Conservation (phyloP, 2,329 filamentous ascomycete genomes). For the Lasiodiplodia citricola region DNA sequence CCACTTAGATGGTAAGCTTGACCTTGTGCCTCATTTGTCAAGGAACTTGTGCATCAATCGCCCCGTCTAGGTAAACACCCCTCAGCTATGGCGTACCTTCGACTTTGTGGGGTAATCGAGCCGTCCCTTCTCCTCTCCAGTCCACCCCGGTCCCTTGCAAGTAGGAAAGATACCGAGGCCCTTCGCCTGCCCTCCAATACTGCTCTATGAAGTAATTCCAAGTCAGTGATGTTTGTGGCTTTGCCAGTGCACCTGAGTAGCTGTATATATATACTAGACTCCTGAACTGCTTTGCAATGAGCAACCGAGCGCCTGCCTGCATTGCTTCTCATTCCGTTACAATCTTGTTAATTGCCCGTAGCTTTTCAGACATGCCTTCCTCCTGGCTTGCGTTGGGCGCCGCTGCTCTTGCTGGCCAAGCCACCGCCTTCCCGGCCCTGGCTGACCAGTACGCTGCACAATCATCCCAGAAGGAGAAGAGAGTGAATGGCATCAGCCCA, state of each 20-base stretch:
- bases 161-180: slow-evolving; percentile 3
- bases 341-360: too few species aligned
- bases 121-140: neutral
- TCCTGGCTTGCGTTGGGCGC: neutral
- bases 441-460: slow-evolving; percentile 1
- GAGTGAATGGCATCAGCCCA: neutral
- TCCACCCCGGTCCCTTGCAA: neutral
- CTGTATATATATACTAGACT: neutral
- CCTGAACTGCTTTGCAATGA: neutral
- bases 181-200: neutral
- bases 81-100: neutral
- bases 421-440: slow-evolving; percentile 9
- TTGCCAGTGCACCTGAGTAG: too few species aligned
- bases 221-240: slow-evolving; percentile 8
- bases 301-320: neutral
- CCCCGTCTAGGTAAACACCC: neutral
- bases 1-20: slow-evolving; percentile 7
- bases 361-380: neutral
- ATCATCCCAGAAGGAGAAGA: slow-evolving; percentile 9
- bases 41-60: neutral
- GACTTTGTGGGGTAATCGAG: neutral
- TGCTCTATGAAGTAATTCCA: neutral
- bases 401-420: slow-evolving; percentile 5
- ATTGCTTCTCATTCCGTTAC: neutral
- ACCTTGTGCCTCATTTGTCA: neutral